A percentile compares a stretch with the other conserved stretches of the same genome.
These are phyloP conservation scores for Pichia sp. DNA, from an alignment of 1,139 yeast species.

Conservation along the genomic window DNA sequence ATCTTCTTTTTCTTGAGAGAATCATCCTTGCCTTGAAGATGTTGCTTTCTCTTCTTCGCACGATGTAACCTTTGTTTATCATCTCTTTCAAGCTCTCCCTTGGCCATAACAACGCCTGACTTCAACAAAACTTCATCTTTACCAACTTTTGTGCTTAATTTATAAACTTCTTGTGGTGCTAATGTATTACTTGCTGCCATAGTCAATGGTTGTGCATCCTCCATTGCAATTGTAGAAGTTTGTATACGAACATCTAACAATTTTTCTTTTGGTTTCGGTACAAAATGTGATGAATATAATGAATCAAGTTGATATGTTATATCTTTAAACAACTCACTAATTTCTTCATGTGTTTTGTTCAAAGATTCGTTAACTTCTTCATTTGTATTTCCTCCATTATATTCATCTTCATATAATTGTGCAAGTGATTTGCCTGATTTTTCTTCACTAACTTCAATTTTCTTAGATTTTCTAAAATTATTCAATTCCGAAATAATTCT, in stretches of 20 bases:
- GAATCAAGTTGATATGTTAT: constrained; percentile 76
- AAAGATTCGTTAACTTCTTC: constrained; percentile 50
- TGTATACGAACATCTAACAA: constrained; percentile 71
- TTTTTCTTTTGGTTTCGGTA: constrained; percentile 85
- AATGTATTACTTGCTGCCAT: constrained; percentile 67
- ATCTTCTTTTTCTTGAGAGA: constrained; percentile 25
- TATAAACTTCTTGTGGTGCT: constrained; percentile 96
- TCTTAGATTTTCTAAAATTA: constrained; percentile 45
- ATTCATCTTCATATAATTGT: constrained; percentile 86
- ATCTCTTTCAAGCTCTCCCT: constrained; percentile 76
- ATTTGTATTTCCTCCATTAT: constrained; percentile 36
- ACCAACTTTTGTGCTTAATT: constrained; percentile 42
- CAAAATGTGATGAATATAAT: constrained; percentile 84
- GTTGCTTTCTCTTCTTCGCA: constrained; percentile 71
- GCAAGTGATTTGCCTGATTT: constrained; percentile 87
- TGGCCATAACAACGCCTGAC: constrained; percentile 77
- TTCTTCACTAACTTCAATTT: constrained; percentile 68
- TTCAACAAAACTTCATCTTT: constrained; percentile 64
- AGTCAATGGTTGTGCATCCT: constrained; percentile 91
- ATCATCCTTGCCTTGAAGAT: constrained; percentile 23
- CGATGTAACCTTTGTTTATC: constrained; percentile 86
- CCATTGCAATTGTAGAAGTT: constrained; percentile 80
- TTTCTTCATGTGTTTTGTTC: constrained; percentile 70
- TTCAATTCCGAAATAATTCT: constrained; percentile 59
- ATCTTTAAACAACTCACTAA: constrained; percentile 54